Base-by-base conservation (phyloP, 179 eudicot species). In the Carnegiea gigantea region DNA sequence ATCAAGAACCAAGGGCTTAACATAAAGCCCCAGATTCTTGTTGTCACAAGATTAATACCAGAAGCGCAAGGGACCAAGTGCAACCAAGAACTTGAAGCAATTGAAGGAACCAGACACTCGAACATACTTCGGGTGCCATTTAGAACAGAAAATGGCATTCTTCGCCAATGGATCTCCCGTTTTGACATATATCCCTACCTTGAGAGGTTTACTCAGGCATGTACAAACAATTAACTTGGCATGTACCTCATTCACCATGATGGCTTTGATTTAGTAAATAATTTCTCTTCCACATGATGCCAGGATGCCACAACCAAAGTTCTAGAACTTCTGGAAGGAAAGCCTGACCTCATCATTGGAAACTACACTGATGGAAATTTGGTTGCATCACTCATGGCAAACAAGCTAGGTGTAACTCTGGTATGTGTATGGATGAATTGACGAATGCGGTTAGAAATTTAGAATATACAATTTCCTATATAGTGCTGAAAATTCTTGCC, bases 21-120 rank as follows among this genome's bases (percentile, higher is more conserved):
- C 77, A 83, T 87, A 57, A 89, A 86, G 83, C 95, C 95, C 70
- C 87, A 89, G 78, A 92, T 92, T 84, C 81, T 92, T 65, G 92
- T 92, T 88, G 89, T 79, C 75, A 89, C 92, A 73, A 84, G 92
- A 48, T 81, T 89, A 75, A 89, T 89, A 84, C 92, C 92, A 68
- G 92, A 89, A 77, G 88, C 92, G 54, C 87, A 86, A 84, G 92
- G 92, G 76, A 89, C 87, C 83, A 87, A 88, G 73, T 89, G 92
- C 84, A 86, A 84, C 80, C 92, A 89, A 48, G 90, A 87, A 78
- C 64, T 83, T 36, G 91, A 89, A 81, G 33, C 82, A 64, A 86
- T 89, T 60, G 87, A 84, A 30, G 92, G 88, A 72, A 87, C 92
- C 24, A 81, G 80, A 70, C 86, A 87, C 82, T 87, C 92, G 11